Conservation (phyloP, 2,329 filamentous ascomycete genomes). For the Alternaria gaisen region DNA sequence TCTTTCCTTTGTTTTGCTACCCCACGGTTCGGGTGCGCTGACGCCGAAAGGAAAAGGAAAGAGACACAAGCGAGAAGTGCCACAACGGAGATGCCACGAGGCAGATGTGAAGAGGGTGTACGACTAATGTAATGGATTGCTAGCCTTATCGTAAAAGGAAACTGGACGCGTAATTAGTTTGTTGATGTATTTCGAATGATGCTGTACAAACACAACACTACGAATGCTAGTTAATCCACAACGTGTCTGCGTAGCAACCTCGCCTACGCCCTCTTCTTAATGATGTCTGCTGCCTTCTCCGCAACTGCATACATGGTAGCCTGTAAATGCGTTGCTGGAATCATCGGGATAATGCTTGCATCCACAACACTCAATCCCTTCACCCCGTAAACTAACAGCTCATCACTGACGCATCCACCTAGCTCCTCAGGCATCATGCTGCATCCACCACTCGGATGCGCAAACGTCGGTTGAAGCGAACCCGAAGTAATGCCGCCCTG, state of each 20-base stretch:
- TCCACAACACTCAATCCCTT: slow-evolving; percentile 35
- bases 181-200: background rate
- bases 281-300: slow-evolving; percentile 12
- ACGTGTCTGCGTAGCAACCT: background rate
- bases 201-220: background rate
- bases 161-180: background rate
- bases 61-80: background rate
- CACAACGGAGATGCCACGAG: background rate
- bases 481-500: slow-evolving; percentile 6
- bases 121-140: background rate
- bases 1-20: background rate
- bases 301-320: slow-evolving; percentile 21
- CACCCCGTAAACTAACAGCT: slow-evolving; percentile 31
- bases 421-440: slow-evolving; percentile 33
- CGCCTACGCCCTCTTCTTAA: slow-evolving; percentile 1
- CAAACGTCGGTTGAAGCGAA: slow-evolving; percentile 19
- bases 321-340: slow-evolving; percentile 31
- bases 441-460: slow-evolving; percentile 26
- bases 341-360: slow-evolving; percentile 33
- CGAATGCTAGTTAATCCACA: background rate
- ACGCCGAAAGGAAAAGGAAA: slow-evolving; percentile 1
- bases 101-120: background rate
- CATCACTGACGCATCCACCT: slow-evolving; percentile 27
- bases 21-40: slow-evolving; percentile 1
- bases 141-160: background rate